Conservation (phyloP, 768 basidiomycete species). For the Russula sp. region DNA sequence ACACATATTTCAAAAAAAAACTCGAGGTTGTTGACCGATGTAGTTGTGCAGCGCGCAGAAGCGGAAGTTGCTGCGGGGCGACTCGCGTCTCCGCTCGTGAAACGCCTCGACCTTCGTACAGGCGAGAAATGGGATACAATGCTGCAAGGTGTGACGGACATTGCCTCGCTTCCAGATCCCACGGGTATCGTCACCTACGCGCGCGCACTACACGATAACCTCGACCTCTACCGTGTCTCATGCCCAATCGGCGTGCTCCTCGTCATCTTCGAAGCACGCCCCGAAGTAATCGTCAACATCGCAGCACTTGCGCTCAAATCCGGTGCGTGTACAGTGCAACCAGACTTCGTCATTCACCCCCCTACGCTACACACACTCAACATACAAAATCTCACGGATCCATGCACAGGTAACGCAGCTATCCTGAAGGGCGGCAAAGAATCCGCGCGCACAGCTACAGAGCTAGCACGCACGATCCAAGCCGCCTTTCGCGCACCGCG, state of each 20-base stretch:
- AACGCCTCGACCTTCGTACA: conserved; percentile 73
- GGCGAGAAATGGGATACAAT: conserved; percentile 93
- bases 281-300: conserved; percentile 97
- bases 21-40: neutral
- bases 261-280: conserved; percentile 95
- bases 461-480: conserved; percentile 79
- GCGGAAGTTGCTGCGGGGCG: conserved; percentile 65
- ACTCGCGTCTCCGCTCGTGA: conserved; percentile 81
- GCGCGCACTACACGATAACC: conserved; percentile 77
- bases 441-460: conserved; percentile 71
- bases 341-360: no score
- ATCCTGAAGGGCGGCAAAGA: conserved; percentile 98
- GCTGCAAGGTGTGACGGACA: conserved; percentile 86
- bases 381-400: no score
- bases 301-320: conserved; percentile 95
- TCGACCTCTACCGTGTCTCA: conserved; percentile 90
- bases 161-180: conserved; percentile 81
- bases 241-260: conserved; percentile 96
- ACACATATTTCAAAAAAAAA: no score
- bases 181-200: conserved; percentile 87
- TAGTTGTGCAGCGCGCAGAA: conserved; percentile 70
- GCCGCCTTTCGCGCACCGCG: conserved; percentile 67
- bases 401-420: conserved; percentile 86
- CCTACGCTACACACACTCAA: no score
- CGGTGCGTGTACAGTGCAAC: conserved; percentile 42